Evolutionary conservation across 1,139 yeast species (phyloP), one percentile per base, ranked within the genome.

Genomic region (Yamadazyma sp.): DNA sequence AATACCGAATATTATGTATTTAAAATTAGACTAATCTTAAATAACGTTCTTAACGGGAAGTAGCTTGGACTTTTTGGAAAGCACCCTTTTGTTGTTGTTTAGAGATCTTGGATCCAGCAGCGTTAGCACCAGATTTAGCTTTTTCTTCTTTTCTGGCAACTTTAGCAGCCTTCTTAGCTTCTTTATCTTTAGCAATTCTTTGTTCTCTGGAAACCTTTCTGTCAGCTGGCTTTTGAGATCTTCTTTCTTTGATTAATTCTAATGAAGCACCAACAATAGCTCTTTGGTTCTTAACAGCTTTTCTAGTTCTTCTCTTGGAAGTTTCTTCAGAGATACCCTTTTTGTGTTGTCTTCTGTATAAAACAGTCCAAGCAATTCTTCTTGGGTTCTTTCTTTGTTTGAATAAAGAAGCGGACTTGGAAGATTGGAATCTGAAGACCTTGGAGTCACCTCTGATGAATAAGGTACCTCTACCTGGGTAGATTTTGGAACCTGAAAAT

Each of bases 331-430:
- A 83, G 68, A 90, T 82, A 81, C 99, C 99, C 81, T 92, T 92
- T 86, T 88, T 90, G 95, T 92, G 97, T 80, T 90, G 96, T 80
- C 96, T 87, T 85, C 99, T 92, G 92, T 80, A 92, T 64, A 92
- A 83, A 67, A 90, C 97, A 59, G 99, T 92, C 99, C 99, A 92
- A 56, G 97, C 85, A 70, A 92, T 83, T 84, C 96, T 87, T 84
- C 98, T 89, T 78, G 98, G 99, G 90, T 94, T 92, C 95, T 92
- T 92, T 85, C 97, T 89, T 82, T 94, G 99, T 69, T 84, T 83
- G 95, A 92, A 92, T 67, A 92, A 85, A 70, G 98, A 89, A 64
- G 96, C 94, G 68, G 95, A 82, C 80, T 92, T 94, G 60, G 97
- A 87, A 71, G 89, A 84, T 76, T 86, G 95, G 95, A 94, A 92